Base-by-base conservation (phyloP, 352 stramenopile species). In the Pythium guiyangense region DNA sequence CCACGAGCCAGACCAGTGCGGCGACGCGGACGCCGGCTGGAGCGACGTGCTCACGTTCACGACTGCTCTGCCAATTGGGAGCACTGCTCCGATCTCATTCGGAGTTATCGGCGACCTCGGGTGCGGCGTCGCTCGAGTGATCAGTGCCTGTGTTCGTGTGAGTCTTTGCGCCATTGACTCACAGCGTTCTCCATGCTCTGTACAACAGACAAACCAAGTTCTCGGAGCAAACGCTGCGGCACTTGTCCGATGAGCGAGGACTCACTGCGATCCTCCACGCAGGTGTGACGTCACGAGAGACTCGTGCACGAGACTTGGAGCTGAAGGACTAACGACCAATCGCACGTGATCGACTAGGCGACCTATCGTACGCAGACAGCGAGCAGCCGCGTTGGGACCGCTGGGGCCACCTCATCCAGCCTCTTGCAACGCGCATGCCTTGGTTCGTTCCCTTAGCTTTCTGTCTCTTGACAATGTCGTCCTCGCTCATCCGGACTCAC, bases 341-440 rank as follows among this genome's bases (percentile, higher is more conserved):
- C n/a, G n/a, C n/a, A n/a, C n/a, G n/a, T n/a, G n/a, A n/a, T n/a
- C n/a, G n/a, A n/a, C n/a, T 35, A 57, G 82, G 88, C 4, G 88
- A 96, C 62, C 68, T 96, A 22, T 84, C 81, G 14, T 96, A 96
- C 53, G 79, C 84, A 0, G 79, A 93, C 54, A 80, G 63, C 34
- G 76, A 84, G 57, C 73, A 91, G 56, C 66, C 67, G 6, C 67
- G 73, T 31, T 96, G 86, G 86, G 86, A 96, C 66, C 74, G 66
- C 25, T 95, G 84, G 72, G 84, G 84, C 6, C 67, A 75, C 20
- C 75, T 95, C 40, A 66, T 94, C 6, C 74, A 92, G 53, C 71
- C 67, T 14, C 74, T 77, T 50, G 78, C 67, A 12, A 71, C 62
- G 12, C 73, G 44, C 31, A 81, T 69, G 61, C 80, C 64, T 26